Base-by-base conservation (phyloP, 2,329 filamentous ascomycete species). In the Pyrenochaeta sp. region DNA sequence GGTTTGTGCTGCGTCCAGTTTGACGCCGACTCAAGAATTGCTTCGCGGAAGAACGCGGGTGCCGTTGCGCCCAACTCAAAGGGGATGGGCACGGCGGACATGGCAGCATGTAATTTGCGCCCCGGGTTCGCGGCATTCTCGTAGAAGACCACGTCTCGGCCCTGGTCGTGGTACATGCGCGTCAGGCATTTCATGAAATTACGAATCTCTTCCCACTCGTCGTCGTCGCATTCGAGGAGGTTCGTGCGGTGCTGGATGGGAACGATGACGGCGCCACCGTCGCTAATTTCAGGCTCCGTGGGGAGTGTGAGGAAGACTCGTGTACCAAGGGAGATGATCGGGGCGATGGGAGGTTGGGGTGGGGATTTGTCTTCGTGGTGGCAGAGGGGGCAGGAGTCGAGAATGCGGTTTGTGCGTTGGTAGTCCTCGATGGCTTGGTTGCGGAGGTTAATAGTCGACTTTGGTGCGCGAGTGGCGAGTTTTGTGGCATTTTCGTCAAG, bases 161-260 rank as follows among this genome's bases (percentile, higher is more conserved):
- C 91, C 70, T 95, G 90, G 29, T 92, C 88, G 74, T 96, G 90
- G 72, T 97, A 99, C 83, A 96, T 88, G 30, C 93, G 85, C 4
- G 88, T 96, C 14, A 99, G 80, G 45, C 85, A 88, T 76, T 99
- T 99, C 93, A 97, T 97, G 68, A 99, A 99, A 71, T 99, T 99
- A 53, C 94, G 88, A 5, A 99, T 87, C 72, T 99, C 94, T 67
- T 99, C 94, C 95, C 95, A 99, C 69, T 99, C 94, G 66, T 99
- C 94, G 65, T 99, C 93, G 71, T 97, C 93, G 71, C 94, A 99
- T 71, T 96, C 93, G n/a, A 99, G 77, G 0, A 99, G 83, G 68
- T 97, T 99, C 17, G 80, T 85, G 38, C 87, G 86, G 68, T 99
- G 94, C 58, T 91, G 84, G 15, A 94, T 84, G 5, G 94, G 94